A percentile compares a stretch with the other conserved stretches of the same genome.
Evolutionary conservation across 495 filamentous ascomycete species (phyloP).

Genomic region (Aspergillus affinis): DNA sequence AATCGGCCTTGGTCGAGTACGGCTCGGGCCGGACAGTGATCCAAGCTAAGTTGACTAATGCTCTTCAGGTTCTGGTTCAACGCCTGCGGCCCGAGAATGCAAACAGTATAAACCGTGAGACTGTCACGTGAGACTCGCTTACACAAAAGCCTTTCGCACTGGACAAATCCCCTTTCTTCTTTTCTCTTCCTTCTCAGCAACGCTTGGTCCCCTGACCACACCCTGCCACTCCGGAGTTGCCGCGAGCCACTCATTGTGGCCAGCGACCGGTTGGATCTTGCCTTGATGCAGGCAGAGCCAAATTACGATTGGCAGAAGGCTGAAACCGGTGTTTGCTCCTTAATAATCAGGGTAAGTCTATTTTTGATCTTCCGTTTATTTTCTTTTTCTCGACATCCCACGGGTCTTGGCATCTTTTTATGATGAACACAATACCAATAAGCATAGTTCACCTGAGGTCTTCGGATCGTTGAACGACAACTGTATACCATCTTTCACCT

Average conservation of each 20-base stretch:
- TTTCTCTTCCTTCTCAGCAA: slow-evolving; percentile 2
- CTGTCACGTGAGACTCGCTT: slow-evolving; percentile 15
- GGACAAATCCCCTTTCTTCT: slow-evolving; percentile 5
- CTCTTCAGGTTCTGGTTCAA: neutral
- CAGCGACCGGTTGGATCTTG: neutral
- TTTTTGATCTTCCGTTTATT: slow-evolving; percentile 6
- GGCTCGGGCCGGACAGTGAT: slow-evolving; percentile 1
- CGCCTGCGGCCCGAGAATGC: slow-evolving; percentile 9
- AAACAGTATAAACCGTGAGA: slow-evolving; percentile 19
- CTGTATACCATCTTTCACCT: slow-evolving; percentile 48
- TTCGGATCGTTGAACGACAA: slow-evolving; percentile 50
- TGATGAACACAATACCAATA: slow-evolving; percentile 49
- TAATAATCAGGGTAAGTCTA: neutral
- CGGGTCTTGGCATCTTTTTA: slow-evolving; percentile 6
- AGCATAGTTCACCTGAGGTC: slow-evolving; percentile 56
- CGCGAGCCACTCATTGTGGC: neutral
- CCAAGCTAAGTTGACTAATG: neutral
- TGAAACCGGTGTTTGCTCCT: neutral
- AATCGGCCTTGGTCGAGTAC: neutral
- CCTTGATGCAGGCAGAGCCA: neutral
- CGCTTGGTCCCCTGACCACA: neutral
- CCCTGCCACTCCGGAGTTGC: neutral
- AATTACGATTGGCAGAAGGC: neutral
- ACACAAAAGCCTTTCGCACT: slow-evolving; percentile 3
- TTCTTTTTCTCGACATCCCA: slow-evolving; percentile 9